Evolutionary conservation across 345 rosid species (phyloP).

Genomic region (Eucalyptus rudis): DNA sequence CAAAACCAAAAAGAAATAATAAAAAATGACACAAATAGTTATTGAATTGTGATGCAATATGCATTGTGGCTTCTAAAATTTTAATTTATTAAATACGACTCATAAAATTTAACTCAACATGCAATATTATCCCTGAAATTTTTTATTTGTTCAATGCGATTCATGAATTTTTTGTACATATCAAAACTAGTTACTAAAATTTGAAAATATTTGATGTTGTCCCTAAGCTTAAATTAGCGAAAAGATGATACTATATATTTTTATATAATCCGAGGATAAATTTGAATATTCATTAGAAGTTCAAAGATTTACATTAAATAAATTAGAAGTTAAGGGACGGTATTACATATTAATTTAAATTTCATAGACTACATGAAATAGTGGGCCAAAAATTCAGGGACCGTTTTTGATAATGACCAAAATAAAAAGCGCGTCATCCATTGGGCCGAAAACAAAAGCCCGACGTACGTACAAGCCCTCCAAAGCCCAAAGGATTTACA

Average conservation of each 20-base stretch:
- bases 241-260: too few relatives aligned
- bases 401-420: neutral
- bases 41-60: neutral
- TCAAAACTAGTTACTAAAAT: neutral
- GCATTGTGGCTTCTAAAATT: neutral
- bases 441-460: neutral
- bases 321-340: neutral
- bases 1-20: neutral
- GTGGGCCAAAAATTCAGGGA: neutral
- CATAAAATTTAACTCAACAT: fast-evolving
- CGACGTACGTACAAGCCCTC: neutral
- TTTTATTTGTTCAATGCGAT: neutral
- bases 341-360: neutral
- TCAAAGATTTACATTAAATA: fast-evolving
- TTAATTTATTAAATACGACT: neutral
- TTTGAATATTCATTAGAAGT: too few relatives aligned
- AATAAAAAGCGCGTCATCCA: neutral
- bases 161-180: neutral
- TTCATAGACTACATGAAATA: fast-evolving
- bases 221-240: too few relatives aligned
- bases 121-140: fast-evolving
- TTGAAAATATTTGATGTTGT: too few relatives aligned
- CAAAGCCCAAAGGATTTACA: neutral
- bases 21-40: neutral
- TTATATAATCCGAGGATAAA: too few relatives aligned